Percentiles rank a stretch among this genome's conserved stretches.
Conservation (phyloP, 1,284 basidiomycete species). For the Cryptococcus sp. region DNA sequence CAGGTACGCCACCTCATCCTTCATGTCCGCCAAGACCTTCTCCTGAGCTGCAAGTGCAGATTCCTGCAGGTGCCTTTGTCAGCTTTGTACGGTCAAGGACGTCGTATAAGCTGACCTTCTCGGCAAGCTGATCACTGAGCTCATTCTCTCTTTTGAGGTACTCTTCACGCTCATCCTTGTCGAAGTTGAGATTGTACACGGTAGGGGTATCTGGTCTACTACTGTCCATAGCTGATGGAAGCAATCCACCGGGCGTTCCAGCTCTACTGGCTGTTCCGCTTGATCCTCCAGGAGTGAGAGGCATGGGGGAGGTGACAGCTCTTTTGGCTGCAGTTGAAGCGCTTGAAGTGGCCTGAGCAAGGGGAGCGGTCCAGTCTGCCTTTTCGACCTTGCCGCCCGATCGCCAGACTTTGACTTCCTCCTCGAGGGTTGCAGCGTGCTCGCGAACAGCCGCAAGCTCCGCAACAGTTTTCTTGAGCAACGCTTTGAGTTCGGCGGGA, state of each 20-base stretch:
- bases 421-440: slow-evolving; percentile 86
- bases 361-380: slow-evolving; percentile 70
- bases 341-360: slow-evolving; percentile 17
- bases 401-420: slow-evolving; percentile 89
- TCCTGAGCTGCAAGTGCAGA: slow-evolving; percentile 66
- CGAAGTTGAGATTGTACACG: slow-evolving; percentile 66
- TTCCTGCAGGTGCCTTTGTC: slow-evolving; percentile 57
- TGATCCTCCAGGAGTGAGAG: slow-evolving; percentile 62
- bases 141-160: slow-evolving; percentile 97
- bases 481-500: slow-evolving; percentile 89
- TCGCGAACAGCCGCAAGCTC: slow-evolving; percentile 81
- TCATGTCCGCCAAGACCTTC: slow-evolving; percentile 71
- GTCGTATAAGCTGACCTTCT: slow-evolving; percentile 59
- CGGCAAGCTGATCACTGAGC: slow-evolving; percentile 86
- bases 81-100: not conserved
- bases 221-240: slow-evolving; percentile 24
- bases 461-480: slow-evolving; percentile 86
- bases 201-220: slow-evolving; percentile 47
- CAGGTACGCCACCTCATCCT: slow-evolving; percentile 80
- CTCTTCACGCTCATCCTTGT: slow-evolving; percentile 96
- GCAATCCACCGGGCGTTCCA: slow-evolving; percentile 69
- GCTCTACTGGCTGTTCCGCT: slow-evolving; percentile 53
- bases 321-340: slow-evolving; percentile 43
- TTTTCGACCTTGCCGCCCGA: slow-evolving; percentile 83
- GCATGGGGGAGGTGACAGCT: slow-evolving; percentile 62